A percentile compares a stretch with the other conserved stretches of the same genome.
Evolutionary conservation across 2,329 filamentous ascomycete species (phyloP).

Genomic region (Coccinonectria pachysandricola): DNA sequence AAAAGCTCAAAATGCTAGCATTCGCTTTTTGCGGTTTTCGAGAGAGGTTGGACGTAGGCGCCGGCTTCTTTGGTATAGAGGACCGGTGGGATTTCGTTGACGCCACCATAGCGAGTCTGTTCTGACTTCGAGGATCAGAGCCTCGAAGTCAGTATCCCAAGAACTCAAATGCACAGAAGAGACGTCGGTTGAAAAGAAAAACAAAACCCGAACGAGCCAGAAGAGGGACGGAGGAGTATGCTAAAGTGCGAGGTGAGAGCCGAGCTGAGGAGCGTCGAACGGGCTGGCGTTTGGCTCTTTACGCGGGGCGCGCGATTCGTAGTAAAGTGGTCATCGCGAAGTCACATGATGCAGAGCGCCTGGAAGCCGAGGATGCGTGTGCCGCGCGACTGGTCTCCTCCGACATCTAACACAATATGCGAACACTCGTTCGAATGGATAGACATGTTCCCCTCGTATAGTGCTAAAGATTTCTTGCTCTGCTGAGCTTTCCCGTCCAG

Average conservation of each 20-base stretch:
- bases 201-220: constrained; percentile 1
- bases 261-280: constrained; percentile 1
- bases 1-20: constrained; percentile 62
- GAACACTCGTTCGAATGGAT: no score
- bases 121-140: no score
- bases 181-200: no score
- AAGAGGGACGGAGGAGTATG: background rate
- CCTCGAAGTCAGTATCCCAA: no score
- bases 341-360: constrained; percentile 23
- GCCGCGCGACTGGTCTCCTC: no score
- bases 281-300: constrained; percentile 9
- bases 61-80: constrained; percentile 23
- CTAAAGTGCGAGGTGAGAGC: no score
- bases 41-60: constrained; percentile 10
- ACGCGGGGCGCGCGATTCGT: constrained; percentile 13
- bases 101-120: constrained; percentile 26
- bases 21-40: constrained; percentile 38
- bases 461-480: no score
- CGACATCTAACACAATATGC: no score
- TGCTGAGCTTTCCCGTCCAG: no score
- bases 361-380: constrained; percentile 1
- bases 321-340: constrained; percentile 17
- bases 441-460: no score
- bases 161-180: constrained; percentile 1
- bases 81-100: constrained; percentile 23